Conservation (phyloP, 1,284 basidiomycete genomes). For the Marasmius fiardii region DNA sequence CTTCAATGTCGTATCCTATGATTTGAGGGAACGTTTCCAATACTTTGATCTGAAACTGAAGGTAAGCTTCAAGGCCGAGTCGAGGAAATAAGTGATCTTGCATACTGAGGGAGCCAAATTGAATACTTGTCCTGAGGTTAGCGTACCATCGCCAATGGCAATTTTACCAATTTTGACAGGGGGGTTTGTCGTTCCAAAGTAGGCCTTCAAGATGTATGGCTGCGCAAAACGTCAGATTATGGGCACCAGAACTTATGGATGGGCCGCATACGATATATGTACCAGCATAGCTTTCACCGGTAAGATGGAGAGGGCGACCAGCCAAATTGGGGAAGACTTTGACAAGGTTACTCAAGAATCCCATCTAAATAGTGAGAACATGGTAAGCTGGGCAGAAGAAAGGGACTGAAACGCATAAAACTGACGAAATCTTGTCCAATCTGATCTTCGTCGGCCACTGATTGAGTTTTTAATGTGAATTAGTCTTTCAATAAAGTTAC, state of each 20-base stretch:
- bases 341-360: slow-evolving; percentile 63
- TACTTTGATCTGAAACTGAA: slow-evolving; percentile 39
- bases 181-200: slow-evolving; percentile 58
- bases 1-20: slow-evolving; percentile 63
- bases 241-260: background rate
- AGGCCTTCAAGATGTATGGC: slow-evolving; percentile 73
- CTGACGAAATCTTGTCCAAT: slow-evolving; percentile 68
- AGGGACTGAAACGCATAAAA: background rate
- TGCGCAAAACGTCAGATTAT: slow-evolving; percentile 21
- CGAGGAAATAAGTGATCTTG: slow-evolving; percentile 5
- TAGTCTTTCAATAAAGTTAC: background rate
- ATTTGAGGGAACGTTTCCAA: slow-evolving; percentile 72
- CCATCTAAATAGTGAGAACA: slow-evolving; percentile 38
- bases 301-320: slow-evolving; percentile 56
- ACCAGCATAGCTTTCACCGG: slow-evolving; percentile 69
- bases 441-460: slow-evolving; percentile 65
- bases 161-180: slow-evolving; percentile 67
- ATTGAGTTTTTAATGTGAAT: background rate
- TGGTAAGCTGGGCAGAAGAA: background rate
- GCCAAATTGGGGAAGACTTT: slow-evolving; percentile 64
- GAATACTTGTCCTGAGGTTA: slow-evolving; percentile 46
- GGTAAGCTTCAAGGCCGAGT: background rate
- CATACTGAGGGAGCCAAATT: slow-evolving; percentile 52
- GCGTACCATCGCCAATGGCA: slow-evolving; percentile 66
- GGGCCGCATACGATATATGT: slow-evolving; percentile 50